Conservation (phyloP, 129 eudicot genomes). For the Pseudognaphalium luteoalbum region DNA sequence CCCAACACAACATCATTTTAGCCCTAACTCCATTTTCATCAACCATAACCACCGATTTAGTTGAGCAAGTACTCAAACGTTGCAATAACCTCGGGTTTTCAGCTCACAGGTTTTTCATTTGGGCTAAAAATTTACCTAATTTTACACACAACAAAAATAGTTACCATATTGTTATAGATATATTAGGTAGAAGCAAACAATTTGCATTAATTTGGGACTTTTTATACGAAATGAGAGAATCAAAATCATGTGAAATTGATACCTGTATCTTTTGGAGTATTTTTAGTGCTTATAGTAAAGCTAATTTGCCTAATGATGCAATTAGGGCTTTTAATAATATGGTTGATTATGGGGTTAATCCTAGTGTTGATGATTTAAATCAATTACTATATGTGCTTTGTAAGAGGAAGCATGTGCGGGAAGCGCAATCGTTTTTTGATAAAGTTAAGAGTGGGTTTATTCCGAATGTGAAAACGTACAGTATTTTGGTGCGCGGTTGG, state of each 20-base stretch:
- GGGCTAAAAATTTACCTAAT: too few species aligned
- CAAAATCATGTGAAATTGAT: constrained; percentile 36
- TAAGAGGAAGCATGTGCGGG: constrained; percentile 63
- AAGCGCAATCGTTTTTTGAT: constrained; percentile 79
- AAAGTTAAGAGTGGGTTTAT: constrained; percentile 39
- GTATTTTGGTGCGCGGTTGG: constrained; percentile 84
- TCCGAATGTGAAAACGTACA: constrained; percentile 56
- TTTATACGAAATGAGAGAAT: constrained; percentile 49
- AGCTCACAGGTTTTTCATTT: too few species aligned
- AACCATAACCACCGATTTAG: constrained; percentile 47
- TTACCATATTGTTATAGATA: constrained; percentile 57
- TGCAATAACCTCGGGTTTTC: constrained; percentile 77
- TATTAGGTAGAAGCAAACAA: constrained; percentile 73
- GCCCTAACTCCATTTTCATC: constrained; percentile 65
- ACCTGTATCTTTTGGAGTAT: constrained; percentile 55
- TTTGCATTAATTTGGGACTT: constrained; percentile 91
- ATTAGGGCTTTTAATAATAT: constrained; percentile 73
- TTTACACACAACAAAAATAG: constrained; percentile 40
- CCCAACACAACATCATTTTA: constrained; percentile 69
- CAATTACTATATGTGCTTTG: constrained; percentile 69
- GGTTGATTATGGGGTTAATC: constrained; percentile 65
- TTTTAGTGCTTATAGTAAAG: constrained; percentile 69
- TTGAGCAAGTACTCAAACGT: constrained; percentile 80
- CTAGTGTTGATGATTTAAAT: constrained; percentile 59
- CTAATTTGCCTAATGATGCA: constrained; percentile 78